Conservation (phyloP, 2,329 filamentous ascomycete species). For the Talaromyces sp. region DNA sequence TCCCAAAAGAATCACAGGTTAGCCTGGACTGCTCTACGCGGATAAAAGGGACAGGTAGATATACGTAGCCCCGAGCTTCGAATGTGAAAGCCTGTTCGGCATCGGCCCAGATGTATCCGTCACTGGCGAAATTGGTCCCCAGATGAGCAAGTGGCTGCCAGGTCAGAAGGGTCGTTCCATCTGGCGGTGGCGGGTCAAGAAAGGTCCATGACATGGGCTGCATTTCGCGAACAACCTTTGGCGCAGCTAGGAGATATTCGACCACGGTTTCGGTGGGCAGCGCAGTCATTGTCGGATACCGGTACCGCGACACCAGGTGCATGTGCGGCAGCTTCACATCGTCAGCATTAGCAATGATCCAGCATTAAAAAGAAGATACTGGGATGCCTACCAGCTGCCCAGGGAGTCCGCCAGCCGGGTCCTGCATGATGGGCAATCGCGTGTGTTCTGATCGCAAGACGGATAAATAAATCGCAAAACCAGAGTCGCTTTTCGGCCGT, state of each 20-base stretch:
- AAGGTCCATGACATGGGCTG: conserved; percentile 93
- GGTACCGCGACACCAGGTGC: conserved; percentile 78
- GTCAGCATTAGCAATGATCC: neutral
- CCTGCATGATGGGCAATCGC: conserved; percentile 35
- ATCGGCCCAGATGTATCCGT: conserved; percentile 88
- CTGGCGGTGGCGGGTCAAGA: conserved; percentile 66
- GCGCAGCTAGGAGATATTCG: conserved; percentile 76
- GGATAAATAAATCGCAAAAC: neutral
- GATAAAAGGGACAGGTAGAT: conserved; percentile 18
- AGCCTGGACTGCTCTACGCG: neutral
- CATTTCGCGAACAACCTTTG: conserved; percentile 76
- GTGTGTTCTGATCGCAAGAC: conserved; percentile 17
- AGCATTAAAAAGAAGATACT: neutral
- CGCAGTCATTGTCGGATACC: conserved; percentile 68
- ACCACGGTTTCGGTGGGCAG: conserved; percentile 73
- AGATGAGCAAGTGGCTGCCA: conserved; percentile 78
- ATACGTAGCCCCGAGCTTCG: conserved; percentile 64
- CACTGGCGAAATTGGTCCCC: conserved; percentile 72
- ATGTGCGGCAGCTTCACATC: conserved; percentile 70
- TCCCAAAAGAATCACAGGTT: conserved; percentile 10
- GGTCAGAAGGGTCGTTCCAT: conserved; percentile 76
- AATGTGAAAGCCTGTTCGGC: conserved; percentile 72
- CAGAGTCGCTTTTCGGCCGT: neutral
- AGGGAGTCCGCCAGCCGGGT: conserved; percentile 42
- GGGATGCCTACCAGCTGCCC: conserved; percentile 37